Evolutionary conservation across 2,329 filamentous ascomycete genomes (phyloP).

Genomic region (Fonsecaea monophora): DNA sequence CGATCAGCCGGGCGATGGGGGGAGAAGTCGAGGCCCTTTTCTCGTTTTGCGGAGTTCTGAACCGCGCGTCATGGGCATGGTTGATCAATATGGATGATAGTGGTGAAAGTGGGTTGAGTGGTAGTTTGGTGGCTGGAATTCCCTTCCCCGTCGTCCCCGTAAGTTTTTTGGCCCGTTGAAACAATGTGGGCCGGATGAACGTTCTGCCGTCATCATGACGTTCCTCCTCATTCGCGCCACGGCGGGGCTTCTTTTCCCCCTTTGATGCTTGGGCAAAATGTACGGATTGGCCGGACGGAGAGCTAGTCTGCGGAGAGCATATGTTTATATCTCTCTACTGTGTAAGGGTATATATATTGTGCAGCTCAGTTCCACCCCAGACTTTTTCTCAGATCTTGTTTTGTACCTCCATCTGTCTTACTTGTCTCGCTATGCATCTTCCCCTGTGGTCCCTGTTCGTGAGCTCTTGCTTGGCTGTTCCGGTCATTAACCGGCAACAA

Average conservation of each 20-base stretch:
- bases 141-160: not conserved
- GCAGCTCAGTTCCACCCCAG: conserved; percentile 4
- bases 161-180: not conserved
- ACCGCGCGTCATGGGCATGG: conserved; percentile 15
- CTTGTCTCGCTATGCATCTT: conserved; percentile 29
- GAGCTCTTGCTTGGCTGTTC: conserved; percentile 29
- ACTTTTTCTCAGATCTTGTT: conserved; percentile 4
- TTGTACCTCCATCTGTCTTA: conserved; percentile 1
- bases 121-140: conserved; percentile 10
- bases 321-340: not conserved
- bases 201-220: conserved; percentile 27
- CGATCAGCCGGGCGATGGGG: conserved; percentile 27
- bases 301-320: not conserved
- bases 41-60: conserved; percentile 13
- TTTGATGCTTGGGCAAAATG: conserved; percentile 2
- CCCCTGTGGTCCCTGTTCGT: conserved; percentile 29
- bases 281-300: conserved; percentile 2
- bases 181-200: conserved; percentile 12
- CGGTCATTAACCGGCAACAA: conserved; percentile 50
- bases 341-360: conserved; percentile 13
- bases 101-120: not conserved
- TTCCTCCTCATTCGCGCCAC: conserved; percentile 18
- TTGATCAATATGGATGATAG: conserved; percentile 17
- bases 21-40: not conserved
- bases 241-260: conserved; percentile 4